Conservation (phyloP, 2,329 filamentous ascomycete genomes). For the Apiospora marii region DNA sequence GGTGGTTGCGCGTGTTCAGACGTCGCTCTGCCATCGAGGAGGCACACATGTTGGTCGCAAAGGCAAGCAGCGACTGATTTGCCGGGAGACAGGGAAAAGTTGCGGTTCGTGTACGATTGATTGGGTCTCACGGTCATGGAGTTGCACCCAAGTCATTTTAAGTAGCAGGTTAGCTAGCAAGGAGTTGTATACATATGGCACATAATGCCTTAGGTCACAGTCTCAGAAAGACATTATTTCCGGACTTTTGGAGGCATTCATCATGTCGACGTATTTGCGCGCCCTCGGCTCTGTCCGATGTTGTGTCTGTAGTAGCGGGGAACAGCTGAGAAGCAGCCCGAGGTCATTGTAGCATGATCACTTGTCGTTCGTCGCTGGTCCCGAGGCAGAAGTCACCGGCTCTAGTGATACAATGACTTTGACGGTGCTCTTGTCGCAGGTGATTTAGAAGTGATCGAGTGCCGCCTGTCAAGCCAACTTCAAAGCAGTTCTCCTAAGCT, state of each 20-base stretch:
- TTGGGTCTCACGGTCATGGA: constrained; percentile 14
- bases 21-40: constrained; percentile 88
- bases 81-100: background rate
- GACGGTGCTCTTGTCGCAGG: too few relatives aligned
- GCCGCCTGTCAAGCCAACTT: too few relatives aligned
- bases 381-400: too few relatives aligned
- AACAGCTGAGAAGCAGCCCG: too few relatives aligned
- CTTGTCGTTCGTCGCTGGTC: too few relatives aligned
- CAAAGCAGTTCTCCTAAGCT: too few relatives aligned
- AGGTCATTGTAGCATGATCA: too few relatives aligned
- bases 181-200: constrained; percentile 12
- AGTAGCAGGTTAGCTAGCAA: constrained; percentile 16
- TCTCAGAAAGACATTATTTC: background rate
- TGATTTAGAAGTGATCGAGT: too few relatives aligned
- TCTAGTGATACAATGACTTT: too few relatives aligned
- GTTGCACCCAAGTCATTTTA: constrained; percentile 11
- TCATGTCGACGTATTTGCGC: background rate
- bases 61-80: constrained; percentile 12
- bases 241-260: background rate
- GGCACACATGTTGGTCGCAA: constrained; percentile 46
- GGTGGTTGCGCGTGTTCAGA: constrained; percentile 87
- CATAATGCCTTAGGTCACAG: background rate
- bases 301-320: too few relatives aligned
- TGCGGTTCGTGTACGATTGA: constrained; percentile 13
- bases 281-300: too few relatives aligned